phyloP scores from a whole-genome alignment of 768 basidiomycete genomes.

The Kwoniella europaea region DNA sequence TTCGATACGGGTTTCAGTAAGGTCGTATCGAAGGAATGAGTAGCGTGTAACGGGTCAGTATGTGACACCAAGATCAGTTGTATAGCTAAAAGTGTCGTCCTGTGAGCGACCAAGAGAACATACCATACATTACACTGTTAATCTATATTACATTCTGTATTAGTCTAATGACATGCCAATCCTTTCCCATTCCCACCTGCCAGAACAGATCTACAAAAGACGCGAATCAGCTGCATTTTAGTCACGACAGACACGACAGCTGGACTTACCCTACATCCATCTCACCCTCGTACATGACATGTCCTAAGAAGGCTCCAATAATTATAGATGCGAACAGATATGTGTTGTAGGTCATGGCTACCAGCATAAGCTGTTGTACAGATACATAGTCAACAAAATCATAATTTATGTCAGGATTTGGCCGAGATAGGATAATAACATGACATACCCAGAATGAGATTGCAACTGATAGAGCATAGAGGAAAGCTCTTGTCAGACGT shows the following conservation, averaged over 20 bases:
- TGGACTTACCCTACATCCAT: slow-evolving; percentile 66
- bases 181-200: slow-evolving; percentile 65
- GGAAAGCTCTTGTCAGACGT: slow-evolving; percentile 45
- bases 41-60: too few species aligned
- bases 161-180: slow-evolving; percentile 73
- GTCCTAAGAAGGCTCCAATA: slow-evolving; percentile 78
- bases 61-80: too few species aligned
- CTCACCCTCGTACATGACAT: slow-evolving; percentile 73
- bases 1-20: too few species aligned
- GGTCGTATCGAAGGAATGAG: too few species aligned
- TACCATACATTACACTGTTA: background rate
- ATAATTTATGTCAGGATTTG: too few species aligned
- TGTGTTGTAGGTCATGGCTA: slow-evolving; percentile 97
- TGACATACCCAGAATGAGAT: slow-evolving; percentile 56
- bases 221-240: background rate
- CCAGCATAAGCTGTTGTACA: slow-evolving; percentile 67
- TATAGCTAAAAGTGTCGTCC: background rate
- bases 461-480: slow-evolving; percentile 78
- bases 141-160: background rate
- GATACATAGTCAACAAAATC: too few species aligned
- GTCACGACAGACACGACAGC: background rate
- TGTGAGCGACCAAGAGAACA: too few species aligned
- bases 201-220: slow-evolving; percentile 60
- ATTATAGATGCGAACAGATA: slow-evolving; percentile 85
- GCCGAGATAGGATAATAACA: background rate